Evolutionary conservation across 345 rosid species (phyloP), one percentile per base, ranked within the genome.

Genomic region (Citrus inodora): DNA sequence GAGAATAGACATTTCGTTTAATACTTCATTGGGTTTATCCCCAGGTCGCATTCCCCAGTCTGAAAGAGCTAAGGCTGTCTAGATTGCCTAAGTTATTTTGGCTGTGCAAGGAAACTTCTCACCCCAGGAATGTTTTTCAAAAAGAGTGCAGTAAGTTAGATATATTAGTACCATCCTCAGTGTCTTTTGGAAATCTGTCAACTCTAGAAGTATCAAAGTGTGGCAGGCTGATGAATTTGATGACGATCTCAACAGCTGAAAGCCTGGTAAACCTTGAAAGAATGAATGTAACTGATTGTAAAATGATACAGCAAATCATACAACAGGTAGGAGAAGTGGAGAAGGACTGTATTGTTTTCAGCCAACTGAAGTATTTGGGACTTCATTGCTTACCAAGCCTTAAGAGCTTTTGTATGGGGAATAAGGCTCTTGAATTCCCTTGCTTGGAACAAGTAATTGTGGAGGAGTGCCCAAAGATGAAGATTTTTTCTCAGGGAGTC

Each of bases 201-300:
- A 33, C 33, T 78, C 27, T 80, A 19, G 10, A 76, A 14, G 77
- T 80, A 22, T 72, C 53, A 1, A 14, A 61, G 17, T 80, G 88
- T 13, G 27, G 76, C 28, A 77, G 58, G 40, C 48, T 82, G 38
- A 5, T 10, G 7, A 33, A 63, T 69, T 80, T 85, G 42, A 3
- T 80, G 13, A 21, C 74, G 24, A 11, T 48, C 30, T 74, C 80
- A 40, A 40, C 73, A 1, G 86, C 78, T 17, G 67, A 76, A 74
- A 71, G 75, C 35, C 22, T 83, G 6, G 70, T 37, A 35, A 28
- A 62, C 2, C 88, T 83, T 6, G 9, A 21, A 10, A 75, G 9
- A 67, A 58, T 82, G 74, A 72, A 37, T 4, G 53, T 85, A 51
- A 22, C 5, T 5, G 61, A 72, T 13, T 85, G 88, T 30, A 11